Percentiles rank a stretch among this genome's conserved stretches.
Conservation (phyloP, 208 protist species). For the Leishmania martiniquensis region DNA sequence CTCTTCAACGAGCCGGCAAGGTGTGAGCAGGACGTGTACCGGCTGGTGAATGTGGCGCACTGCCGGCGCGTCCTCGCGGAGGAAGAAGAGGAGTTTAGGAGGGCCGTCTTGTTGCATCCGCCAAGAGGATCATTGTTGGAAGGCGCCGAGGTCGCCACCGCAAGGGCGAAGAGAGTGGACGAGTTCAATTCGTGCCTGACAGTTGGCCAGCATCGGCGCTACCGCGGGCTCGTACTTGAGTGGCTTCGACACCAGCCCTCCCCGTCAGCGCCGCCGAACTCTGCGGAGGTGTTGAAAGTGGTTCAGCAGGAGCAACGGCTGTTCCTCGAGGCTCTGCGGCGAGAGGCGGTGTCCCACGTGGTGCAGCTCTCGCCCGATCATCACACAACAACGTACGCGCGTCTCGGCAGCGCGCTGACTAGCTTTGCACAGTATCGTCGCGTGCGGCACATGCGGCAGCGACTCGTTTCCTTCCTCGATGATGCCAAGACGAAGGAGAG, state of each 20-base stretch:
- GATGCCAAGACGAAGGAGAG: constrained; percentile 25
- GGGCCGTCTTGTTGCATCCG: neutral
- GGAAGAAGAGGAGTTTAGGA: constrained; percentile 16
- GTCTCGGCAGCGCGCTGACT: constrained; percentile 8
- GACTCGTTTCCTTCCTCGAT: constrained; percentile 28
- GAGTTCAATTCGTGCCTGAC: constrained; percentile 70
- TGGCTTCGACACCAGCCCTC: constrained; percentile 35
- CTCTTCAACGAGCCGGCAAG: constrained; percentile 46
- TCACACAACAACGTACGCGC: constrained; percentile 3
- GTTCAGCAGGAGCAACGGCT: constrained; percentile 54
- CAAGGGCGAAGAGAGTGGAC: constrained; percentile 3
- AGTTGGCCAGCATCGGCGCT: constrained; percentile 65
- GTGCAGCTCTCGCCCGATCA: neutral
- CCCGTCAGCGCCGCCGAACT: constrained; percentile 40
- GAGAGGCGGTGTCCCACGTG: constrained; percentile 25
- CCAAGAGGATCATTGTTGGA: neutral
- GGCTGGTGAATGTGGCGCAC: constrained; percentile 48
- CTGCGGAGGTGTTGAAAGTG: constrained; percentile 44
- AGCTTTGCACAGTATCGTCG: constrained; percentile 44
- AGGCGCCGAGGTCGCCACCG: no score
- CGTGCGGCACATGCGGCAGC: constrained; percentile 25
- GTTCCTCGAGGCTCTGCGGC: constrained; percentile 48
- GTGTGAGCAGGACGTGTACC: constrained; percentile 49
- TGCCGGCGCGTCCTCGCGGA: constrained; percentile 27
- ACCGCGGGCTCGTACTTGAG: constrained; percentile 39